phyloP scores from a whole-genome alignment of 352 stramenopile genomes.

The Phytopythium boreale region DNA sequence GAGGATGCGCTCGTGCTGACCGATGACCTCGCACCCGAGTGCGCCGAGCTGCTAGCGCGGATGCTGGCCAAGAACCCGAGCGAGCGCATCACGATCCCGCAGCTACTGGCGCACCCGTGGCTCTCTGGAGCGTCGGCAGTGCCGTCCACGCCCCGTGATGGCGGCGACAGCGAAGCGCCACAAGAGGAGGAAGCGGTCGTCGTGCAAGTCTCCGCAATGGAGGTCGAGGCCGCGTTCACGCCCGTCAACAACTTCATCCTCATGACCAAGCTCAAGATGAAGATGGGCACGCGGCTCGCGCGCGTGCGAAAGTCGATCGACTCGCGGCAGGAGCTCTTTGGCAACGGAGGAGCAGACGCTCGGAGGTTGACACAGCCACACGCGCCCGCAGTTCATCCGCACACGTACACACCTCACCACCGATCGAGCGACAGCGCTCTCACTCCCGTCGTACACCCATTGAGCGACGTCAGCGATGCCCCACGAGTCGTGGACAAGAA shows the following conservation, averaged over 20 bases:
- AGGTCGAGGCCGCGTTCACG: conserved; percentile 76
- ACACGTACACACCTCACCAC: not conserved
- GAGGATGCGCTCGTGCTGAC: conserved; percentile 48
- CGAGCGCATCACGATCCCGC: conserved; percentile 44
- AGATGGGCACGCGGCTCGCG: conserved; percentile 54
- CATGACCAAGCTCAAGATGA: conserved; percentile 76
- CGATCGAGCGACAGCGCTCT: not conserved
- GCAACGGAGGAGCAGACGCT: not conserved
- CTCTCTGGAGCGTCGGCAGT: conserved; percentile 17
- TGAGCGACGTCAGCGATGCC: not conserved
- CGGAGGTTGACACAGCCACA: not conserved
- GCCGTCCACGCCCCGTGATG: conserved; percentile 2
- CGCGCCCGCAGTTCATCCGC: no score
- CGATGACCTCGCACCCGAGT: conserved; percentile 33
- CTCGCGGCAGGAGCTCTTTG: not conserved
- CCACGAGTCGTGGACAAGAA: not conserved
- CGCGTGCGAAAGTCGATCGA: conserved; percentile 29
- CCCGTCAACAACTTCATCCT: conserved; percentile 83
- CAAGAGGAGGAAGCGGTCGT: not conserved
- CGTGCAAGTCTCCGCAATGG: conserved; percentile 50
- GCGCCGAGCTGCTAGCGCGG: conserved; percentile 32
- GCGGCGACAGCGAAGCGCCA: not conserved
- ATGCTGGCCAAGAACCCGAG: conserved; percentile 63
- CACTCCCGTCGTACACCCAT: not conserved
- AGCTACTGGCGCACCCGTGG: conserved; percentile 60